These are phyloP conservation scores for Pichia sp. DNA, from an alignment of 1,139 yeast species.

Conservation along the genomic window DNA sequence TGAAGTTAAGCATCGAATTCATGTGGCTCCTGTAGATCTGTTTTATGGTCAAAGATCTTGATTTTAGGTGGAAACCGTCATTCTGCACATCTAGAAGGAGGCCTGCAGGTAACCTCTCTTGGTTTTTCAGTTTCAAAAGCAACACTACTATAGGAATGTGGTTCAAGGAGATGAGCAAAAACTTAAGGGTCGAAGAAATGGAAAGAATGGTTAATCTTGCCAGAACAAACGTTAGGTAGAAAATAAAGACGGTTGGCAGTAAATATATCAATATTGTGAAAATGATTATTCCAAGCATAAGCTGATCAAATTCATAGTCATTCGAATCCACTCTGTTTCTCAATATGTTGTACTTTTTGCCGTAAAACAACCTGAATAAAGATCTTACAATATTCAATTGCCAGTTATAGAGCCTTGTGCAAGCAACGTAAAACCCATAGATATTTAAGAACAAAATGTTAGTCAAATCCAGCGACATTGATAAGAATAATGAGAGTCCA, in stretches of 20 bases:
- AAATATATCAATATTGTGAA: conserved; percentile 77
- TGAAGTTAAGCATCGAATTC: conserved; percentile 28
- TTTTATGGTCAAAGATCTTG: conserved; percentile 24
- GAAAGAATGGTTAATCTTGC: conserved; percentile 51
- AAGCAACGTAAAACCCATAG: conserved; percentile 69
- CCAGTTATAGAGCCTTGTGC: conserved; percentile 74
- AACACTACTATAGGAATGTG: conserved; percentile 85
- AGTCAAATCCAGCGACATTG: conserved; percentile 61
- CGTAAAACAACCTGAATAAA: conserved; percentile 80
- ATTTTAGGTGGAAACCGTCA: conserved; percentile 18
- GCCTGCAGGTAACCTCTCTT: conserved; percentile 89
- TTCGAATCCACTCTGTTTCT: conserved; percentile 85
- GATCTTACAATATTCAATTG: conserved; percentile 68
- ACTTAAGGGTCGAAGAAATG: conserved; percentile 53
- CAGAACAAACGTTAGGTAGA: conserved; percentile 69
- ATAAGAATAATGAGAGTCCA: conserved; percentile 67
- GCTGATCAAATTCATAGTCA: conserved; percentile 77
- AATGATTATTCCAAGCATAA: conserved; percentile 80
- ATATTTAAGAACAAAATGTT: conserved; percentile 67
- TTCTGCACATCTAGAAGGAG: conserved; percentile 41
- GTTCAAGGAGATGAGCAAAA: conserved; percentile 61
- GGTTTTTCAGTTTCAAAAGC: conserved; percentile 73
- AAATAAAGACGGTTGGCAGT: conserved; percentile 83
- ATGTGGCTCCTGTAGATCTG: conserved; percentile 28
- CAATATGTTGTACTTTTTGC: conserved; percentile 79